Percentiles rank a stretch among this genome's conserved stretches.
phyloP scores from a whole-genome alignment of 257 asterid genomes.

The Fraxinus cuspidata region DNA sequence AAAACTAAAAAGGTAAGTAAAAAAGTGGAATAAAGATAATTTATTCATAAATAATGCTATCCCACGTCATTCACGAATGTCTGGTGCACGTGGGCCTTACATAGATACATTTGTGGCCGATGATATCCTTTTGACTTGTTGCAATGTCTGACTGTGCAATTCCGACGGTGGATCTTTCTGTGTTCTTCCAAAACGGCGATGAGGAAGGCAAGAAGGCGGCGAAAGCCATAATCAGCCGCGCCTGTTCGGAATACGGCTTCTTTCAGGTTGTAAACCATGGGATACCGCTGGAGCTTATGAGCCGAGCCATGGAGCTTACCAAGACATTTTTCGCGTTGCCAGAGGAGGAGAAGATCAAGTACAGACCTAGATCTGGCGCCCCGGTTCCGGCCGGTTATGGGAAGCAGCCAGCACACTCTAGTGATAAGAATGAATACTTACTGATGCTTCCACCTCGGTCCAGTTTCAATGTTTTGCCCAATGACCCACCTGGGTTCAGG shows the following conservation, averaged over 20 bases:
- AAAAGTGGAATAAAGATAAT: too few relatives aligned
- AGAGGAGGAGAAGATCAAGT: slow-evolving; percentile 45
- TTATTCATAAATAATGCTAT: too few relatives aligned
- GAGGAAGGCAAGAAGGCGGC: slow-evolving; percentile 34
- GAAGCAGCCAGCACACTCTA: slow-evolving; percentile 42
- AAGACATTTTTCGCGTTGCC: slow-evolving; percentile 37
- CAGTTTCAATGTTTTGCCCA: not conserved
- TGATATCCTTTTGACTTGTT: not conserved
- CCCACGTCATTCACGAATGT: too few relatives aligned
- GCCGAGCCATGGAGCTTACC: slow-evolving; percentile 40
- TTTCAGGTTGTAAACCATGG: slow-evolving; percentile 52
- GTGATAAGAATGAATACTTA: slow-evolving; percentile 53
- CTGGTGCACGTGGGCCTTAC: too few relatives aligned
- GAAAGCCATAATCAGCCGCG: slow-evolving; percentile 33
- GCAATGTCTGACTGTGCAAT: slow-evolving; percentile 14
- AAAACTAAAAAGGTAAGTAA: too few relatives aligned
- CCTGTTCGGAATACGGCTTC: slow-evolving; percentile 51
- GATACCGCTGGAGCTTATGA: slow-evolving; percentile 45
- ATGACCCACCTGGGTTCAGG: too few relatives aligned
- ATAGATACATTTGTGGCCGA: too few relatives aligned
- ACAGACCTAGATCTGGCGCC: slow-evolving; percentile 25
- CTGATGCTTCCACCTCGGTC: slow-evolving; percentile 49
- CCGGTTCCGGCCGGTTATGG: slow-evolving; percentile 58
- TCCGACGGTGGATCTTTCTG: slow-evolving; percentile 59
- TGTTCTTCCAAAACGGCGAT: slow-evolving; percentile 35